Conservation (phyloP, 805 yeast species). For the Saturnispora kantuleensis region DNA sequence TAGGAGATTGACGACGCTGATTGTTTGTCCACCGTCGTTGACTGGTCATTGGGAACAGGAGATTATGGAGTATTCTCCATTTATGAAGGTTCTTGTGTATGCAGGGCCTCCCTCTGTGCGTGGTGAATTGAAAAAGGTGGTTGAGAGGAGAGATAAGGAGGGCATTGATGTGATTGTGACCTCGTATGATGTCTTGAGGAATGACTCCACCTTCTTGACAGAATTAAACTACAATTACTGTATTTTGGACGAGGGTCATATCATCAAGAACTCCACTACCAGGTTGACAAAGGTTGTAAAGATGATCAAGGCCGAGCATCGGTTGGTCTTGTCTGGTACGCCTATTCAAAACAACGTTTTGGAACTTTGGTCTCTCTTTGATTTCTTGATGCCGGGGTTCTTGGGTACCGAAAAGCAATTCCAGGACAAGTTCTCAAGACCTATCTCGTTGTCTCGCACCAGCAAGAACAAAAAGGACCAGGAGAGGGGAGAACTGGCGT, state of each 20-base stretch:
- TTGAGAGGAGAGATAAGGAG: slow-evolving; percentile 31
- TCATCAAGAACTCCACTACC: slow-evolving; percentile 84
- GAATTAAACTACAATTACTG: slow-evolving; percentile 77
- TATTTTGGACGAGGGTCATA: slow-evolving; percentile 95
- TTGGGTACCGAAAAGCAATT: slow-evolving; percentile 90
- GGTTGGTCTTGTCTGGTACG: slow-evolving; percentile 89
- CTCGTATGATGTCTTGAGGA: slow-evolving; percentile 92
- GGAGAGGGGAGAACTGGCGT: slow-evolving; percentile 92
- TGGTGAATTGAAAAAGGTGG: slow-evolving; percentile 39
- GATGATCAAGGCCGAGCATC: slow-evolving; percentile 70
- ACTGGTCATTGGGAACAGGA: slow-evolving; percentile 99
- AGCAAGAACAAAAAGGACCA: slow-evolving; percentile 89
- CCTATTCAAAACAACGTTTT: slow-evolving; percentile 96
- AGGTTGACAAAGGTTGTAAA: slow-evolving; percentile 87
- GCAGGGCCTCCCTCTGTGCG: slow-evolving; percentile 88
- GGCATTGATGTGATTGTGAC: slow-evolving; percentile 75
- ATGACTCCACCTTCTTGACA: slow-evolving; percentile 62
- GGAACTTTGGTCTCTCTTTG: slow-evolving; percentile 96
- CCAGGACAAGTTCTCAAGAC: slow-evolving; percentile 94
- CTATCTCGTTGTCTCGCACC: slow-evolving; percentile 88
- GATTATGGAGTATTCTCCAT: slow-evolving; percentile 80
- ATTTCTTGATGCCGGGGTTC: slow-evolving; percentile 97
- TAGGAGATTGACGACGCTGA: slow-evolving; percentile 70
- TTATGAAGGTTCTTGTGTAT: slow-evolving; percentile 70
- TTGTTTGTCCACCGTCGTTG: slow-evolving; percentile 93